Conservation (phyloP, 495 filamentous ascomycete species). For the Bacidia gigantensis region DNA sequence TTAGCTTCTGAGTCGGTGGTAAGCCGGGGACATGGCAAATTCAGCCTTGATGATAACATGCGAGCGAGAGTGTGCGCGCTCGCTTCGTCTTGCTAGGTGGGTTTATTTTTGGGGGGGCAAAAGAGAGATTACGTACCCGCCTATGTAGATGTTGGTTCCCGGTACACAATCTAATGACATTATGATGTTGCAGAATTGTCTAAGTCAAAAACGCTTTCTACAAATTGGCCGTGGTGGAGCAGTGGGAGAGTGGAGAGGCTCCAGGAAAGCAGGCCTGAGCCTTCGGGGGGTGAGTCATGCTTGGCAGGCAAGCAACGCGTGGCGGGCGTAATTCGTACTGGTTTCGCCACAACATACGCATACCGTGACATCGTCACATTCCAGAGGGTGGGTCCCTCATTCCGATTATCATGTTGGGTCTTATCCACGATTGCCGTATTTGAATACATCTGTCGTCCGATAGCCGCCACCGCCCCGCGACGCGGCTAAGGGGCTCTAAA, state of each 20-base stretch:
- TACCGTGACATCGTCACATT: too few relatives aligned
- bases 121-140: conserved; percentile 49
- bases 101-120: neutral
- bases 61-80: too few relatives aligned
- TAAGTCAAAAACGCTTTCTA: too few relatives aligned
- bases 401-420: too few relatives aligned
- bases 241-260: neutral
- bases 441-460: neutral
- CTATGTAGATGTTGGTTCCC: conserved; percentile 68
- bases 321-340: too few relatives aligned
- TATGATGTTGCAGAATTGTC: neutral
- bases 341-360: too few relatives aligned
- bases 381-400: too few relatives aligned
- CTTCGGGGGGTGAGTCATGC: neutral
- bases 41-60: neutral
- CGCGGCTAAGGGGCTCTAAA: too few relatives aligned
- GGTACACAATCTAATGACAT: conserved; percentile 43
- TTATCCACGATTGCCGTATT: neutral
- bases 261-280: neutral
- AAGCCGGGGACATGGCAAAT: neutral
- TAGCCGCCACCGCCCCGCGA: neutral
- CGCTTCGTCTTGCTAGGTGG: neutral
- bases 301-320: neutral
- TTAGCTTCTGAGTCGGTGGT: neutral
- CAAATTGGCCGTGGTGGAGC: neutral